A percentile compares a stretch with the other conserved stretches of the same genome.
phyloP scores from a whole-genome alignment of 1,139 yeast species.

The Hansenula lynferdii region DNA sequence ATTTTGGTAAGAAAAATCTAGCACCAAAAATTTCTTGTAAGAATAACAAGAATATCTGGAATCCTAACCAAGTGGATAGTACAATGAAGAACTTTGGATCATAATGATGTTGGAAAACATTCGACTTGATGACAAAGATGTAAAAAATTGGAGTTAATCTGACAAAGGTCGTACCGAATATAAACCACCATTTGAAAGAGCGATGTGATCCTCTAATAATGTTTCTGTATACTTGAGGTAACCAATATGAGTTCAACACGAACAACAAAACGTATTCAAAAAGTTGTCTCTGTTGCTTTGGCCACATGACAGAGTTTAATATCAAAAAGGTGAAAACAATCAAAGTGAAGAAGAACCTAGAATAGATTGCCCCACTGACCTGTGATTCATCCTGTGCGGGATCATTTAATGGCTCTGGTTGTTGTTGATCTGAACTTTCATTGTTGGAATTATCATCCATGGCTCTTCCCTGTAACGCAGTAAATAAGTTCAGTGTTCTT shows the following conservation, averaged over 20 bases:
- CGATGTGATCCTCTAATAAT: conserved; percentile 65
- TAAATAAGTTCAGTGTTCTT: conserved; percentile 56
- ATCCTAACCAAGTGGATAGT: conserved; percentile 43
- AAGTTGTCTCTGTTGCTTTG: conserved; percentile 44
- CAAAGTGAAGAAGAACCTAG: conserved; percentile 55
- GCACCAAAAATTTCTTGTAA: conserved; percentile 71
- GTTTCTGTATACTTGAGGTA: conserved; percentile 86
- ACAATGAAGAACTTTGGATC: conserved; percentile 43
- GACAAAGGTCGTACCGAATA: conserved; percentile 58
- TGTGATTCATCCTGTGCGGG: conserved; percentile 48
- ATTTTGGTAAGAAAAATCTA: conserved; percentile 76
- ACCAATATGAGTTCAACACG: conserved; percentile 69
- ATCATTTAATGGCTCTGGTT: conserved; percentile 16
- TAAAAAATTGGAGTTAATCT: conserved; percentile 65
- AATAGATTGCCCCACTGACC: conserved; percentile 55
- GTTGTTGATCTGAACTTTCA: too few relatives aligned
- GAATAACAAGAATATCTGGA: conserved; percentile 50
- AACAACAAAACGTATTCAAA: conserved; percentile 56
- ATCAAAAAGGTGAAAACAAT: conserved; percentile 57
- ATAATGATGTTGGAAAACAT: conserved; percentile 49
- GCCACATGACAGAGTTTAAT: conserved; percentile 61
- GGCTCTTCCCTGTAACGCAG: conserved; percentile 53
- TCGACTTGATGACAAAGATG: conserved; percentile 41
- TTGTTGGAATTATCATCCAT: conserved; percentile 28
- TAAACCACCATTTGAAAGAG: conserved; percentile 66